phyloP scores from a whole-genome alignment of 208 protist genomes.

The Entamoeba histolytica region DNA sequence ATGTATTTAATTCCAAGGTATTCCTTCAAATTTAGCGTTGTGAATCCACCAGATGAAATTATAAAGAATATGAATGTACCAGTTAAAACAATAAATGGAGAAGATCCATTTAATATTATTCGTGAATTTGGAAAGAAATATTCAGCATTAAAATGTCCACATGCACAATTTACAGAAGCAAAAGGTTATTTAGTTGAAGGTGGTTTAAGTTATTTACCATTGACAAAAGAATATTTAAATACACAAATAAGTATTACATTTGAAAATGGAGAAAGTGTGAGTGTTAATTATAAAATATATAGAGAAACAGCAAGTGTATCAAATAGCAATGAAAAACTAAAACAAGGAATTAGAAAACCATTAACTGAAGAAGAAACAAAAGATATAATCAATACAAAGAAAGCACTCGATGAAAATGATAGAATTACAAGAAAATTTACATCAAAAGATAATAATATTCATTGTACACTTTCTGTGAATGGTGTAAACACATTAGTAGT shows the following conservation, averaged over 20 bases:
- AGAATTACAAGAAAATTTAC: background rate
- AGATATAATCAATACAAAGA: background rate
- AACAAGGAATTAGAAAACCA: background rate
- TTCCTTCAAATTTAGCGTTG: no score
- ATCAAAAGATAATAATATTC: background rate
- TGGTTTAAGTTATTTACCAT: no score
- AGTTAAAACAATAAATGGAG: background rate
- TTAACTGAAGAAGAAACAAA: background rate
- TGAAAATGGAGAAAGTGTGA: background rate
- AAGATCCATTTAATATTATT: background rate
- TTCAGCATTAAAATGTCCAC: background rate
- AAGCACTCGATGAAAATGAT: background rate
- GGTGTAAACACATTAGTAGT: background rate
- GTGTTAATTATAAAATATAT: background rate
- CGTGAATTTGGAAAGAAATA: background rate
- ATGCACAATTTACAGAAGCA: background rate
- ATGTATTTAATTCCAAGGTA: no score
- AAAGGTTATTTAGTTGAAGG: no score
- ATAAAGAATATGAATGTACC: no score
- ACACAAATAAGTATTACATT: no score
- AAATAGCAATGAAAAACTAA: background rate
- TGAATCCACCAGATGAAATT: no score
- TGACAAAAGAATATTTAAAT: no score
- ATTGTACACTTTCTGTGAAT: background rate
- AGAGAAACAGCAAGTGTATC: background rate